A percentile compares a stretch with the other conserved stretches of the same genome.
phyloP scores from a whole-genome alignment of 768 basidiomycete species.

The Termitomyces eurrhizus region DNA sequence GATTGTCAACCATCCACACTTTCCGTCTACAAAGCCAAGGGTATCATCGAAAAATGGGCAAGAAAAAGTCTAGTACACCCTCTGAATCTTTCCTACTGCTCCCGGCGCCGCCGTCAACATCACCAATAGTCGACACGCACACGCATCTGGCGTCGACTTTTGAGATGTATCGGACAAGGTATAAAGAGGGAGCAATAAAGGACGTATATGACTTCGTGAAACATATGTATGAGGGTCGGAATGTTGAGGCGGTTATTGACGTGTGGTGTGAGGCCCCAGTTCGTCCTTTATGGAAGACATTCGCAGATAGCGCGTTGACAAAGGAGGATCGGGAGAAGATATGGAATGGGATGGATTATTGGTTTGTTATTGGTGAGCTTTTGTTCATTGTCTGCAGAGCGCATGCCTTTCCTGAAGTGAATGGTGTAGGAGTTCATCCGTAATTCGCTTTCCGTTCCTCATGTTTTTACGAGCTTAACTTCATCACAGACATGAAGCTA shows the following conservation, averaged over 20 bases:
- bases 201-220: slow-evolving; percentile 69
- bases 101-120: slow-evolving; percentile 30
- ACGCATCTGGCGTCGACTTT: slow-evolving; percentile 81
- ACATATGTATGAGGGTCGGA: slow-evolving; percentile 52
- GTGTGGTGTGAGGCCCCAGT: slow-evolving; percentile 89
- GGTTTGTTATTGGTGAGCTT: slow-evolving; percentile 75
- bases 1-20: not conserved
- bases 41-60: slow-evolving; percentile 27
- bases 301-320: slow-evolving; percentile 67
- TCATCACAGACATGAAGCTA: slow-evolving; percentile 61
- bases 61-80: slow-evolving; percentile 34
- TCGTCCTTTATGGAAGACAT: slow-evolving; percentile 55
- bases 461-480: not conserved
- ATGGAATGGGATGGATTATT: slow-evolving; percentile 74
- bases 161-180: slow-evolving; percentile 54
- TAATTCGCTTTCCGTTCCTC: slow-evolving; percentile 28
- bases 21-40: not conserved
- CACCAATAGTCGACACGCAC: slow-evolving; percentile 75
- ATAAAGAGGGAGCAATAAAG: slow-evolving; percentile 49
- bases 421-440: slow-evolving; percentile 66
- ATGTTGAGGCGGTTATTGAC: slow-evolving; percentile 69
- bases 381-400: not conserved
- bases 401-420: slow-evolving; percentile 1
- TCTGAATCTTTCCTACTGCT: slow-evolving; percentile 34
- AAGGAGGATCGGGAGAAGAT: slow-evolving; percentile 39